Evolutionary conservation across 1,139 yeast genomes (phyloP).

Genomic region (Candida neerlandica): DNA sequence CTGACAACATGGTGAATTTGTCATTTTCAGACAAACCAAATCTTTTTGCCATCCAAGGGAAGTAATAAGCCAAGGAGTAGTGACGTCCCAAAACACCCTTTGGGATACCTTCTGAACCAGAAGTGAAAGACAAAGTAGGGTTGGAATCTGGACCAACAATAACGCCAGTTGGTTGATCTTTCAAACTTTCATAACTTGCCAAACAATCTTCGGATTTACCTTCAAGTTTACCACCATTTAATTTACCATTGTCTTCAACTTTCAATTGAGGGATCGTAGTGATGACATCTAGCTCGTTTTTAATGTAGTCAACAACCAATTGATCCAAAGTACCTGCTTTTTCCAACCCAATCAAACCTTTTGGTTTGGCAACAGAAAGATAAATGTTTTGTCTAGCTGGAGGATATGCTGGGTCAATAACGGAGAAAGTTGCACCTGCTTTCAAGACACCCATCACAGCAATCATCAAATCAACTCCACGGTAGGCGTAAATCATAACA

Average conservation of each 20-base stretch:
- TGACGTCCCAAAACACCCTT: slow-evolving; percentile 99
- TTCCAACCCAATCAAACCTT: slow-evolving; percentile 82
- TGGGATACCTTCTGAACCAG: slow-evolving; percentile 98
- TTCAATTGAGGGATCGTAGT: slow-evolving; percentile 78
- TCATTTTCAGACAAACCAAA: slow-evolving; percentile 80
- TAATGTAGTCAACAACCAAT: slow-evolving; percentile 75
- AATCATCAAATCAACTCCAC: slow-evolving; percentile 95
- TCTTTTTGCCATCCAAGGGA: slow-evolving; percentile 96
- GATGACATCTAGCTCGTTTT: slow-evolving; percentile 67
- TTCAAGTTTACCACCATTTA: slow-evolving; percentile 57
- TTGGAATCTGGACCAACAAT: slow-evolving; percentile 96
- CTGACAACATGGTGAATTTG: slow-evolving; percentile 94
- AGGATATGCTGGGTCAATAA: slow-evolving; percentile 98
- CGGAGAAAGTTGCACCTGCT: slow-evolving; percentile 98
- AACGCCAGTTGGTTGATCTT: slow-evolving; percentile 75
- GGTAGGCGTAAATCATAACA: slow-evolving; percentile 94
- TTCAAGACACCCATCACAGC: slow-evolving; percentile 97
- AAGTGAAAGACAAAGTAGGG: slow-evolving; percentile 96
- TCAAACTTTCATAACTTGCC: slow-evolving; percentile 44
- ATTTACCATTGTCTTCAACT: slow-evolving; percentile 73
- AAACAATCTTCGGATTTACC: slow-evolving; percentile 50
- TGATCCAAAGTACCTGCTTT: slow-evolving; percentile 85
- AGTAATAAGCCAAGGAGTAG: slow-evolving; percentile 92
- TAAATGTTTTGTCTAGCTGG: slow-evolving; percentile 96
- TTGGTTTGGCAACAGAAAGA: slow-evolving; percentile 89